Percentiles rank a stretch among this genome's conserved stretches.
Evolutionary conservation across 1,284 basidiomycete genomes (phyloP).

Genomic region (Fomitopsis pinicola): DNA sequence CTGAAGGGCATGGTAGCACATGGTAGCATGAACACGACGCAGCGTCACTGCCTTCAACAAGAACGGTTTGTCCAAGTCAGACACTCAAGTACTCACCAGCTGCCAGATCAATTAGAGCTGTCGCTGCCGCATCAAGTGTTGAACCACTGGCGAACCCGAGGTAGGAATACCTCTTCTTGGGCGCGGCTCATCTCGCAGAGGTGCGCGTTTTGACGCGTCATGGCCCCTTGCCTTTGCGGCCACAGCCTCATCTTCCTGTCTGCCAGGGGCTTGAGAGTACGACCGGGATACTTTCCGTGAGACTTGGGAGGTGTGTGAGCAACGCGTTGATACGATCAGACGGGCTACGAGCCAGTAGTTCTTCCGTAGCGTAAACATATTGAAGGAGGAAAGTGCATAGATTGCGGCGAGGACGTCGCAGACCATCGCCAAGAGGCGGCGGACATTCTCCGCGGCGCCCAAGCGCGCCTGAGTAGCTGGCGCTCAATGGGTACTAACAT

Average conservation of each 20-base stretch:
- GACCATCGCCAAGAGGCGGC: too few species aligned
- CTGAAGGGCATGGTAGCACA: too few species aligned
- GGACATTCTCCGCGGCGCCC: too few species aligned
- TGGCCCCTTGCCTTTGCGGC: too few species aligned
- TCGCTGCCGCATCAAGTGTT: neutral
- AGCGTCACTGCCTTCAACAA: too few species aligned
- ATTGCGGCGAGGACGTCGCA: too few species aligned
- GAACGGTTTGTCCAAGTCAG: too few species aligned
- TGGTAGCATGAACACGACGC: too few species aligned
- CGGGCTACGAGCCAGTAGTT: neutral
- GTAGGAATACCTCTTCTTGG: neutral
- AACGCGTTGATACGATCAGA: neutral
- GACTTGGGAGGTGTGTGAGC: neutral
- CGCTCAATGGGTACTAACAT: too few species aligned
- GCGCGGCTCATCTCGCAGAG: neutral
- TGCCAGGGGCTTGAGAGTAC: neutral
- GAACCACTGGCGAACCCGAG: neutral
- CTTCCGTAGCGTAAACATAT: neutral
- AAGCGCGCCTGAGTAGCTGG: too few species aligned
- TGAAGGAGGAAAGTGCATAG: neutral
- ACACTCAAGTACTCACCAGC: constrained; percentile 48
- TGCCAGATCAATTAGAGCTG: constrained; percentile 36
- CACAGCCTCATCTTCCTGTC: neutral
- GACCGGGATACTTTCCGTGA: neutral
- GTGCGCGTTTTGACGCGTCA: neutral